Evolutionary conservation across 2,329 filamentous ascomycete species (phyloP), one percentile per base, ranked within the genome.

Genomic region (Phoma sp.): DNA sequence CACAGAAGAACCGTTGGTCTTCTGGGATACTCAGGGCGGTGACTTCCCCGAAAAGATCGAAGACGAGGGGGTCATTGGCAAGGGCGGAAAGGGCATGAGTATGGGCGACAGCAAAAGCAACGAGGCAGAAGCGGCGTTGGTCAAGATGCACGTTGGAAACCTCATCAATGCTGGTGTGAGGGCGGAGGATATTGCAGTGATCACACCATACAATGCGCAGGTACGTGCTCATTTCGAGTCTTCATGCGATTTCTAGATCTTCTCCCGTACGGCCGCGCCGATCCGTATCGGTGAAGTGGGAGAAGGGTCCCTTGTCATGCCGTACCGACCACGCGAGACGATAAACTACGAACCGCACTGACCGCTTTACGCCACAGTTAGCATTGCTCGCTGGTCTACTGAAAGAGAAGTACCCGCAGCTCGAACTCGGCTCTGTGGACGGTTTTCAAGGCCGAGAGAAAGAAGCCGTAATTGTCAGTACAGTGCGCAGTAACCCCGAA

Each of bases 361-460:
- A 55, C 52, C 50, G 37, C 58, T 55, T 4, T 27, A 52, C 23
- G 36, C 25, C 32, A 52, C 60, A 96, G 85, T 83, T 97, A 32
- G 88, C 89, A 4, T 77, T 96, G 9, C 80, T 98, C 46, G 87
- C 91, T 10, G 79, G 82, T 33, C 82, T 89, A 61, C 82, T 99
- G 44, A 95, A 93, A 70, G 90, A 95, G 56, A 79, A 81, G 35
- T 96, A 89, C 66, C 89, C 89, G 0, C 91, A 89, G 10, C 86
- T 99, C 45, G 95, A 99, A 74, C 81, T 99, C n/a, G 95, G 95
- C 30, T 96, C 91, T 66, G 91, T 99, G 2, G 95, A 99, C 74
- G 95, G 93, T 2, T 99, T 99, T 72, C 95, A 99, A 75, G 95
- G 95, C 30, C 86, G 95, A 14, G 95, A 99, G 76, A 99, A 99